Base-by-base conservation (phyloP, 1,284 basidiomycete genomes). In the Anthracocystis panici-leucophaei region DNA sequence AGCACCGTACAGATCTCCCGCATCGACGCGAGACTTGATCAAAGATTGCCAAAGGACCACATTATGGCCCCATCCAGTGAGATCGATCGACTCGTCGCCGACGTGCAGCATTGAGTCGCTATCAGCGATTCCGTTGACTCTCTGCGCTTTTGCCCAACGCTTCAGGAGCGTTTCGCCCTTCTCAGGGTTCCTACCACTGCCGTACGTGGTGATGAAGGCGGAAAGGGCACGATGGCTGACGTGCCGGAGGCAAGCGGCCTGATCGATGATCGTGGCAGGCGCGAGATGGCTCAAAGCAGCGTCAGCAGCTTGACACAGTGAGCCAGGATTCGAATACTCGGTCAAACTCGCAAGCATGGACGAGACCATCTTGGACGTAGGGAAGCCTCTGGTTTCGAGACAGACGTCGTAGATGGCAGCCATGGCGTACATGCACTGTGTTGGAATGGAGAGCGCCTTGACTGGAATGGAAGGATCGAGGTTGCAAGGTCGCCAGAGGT, bases 381-480 rank as follows among this genome's bases (percentile, higher is more conserved):
- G 65, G 10, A 20, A 31, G 6, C 44, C 29, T 2, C 45, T 38
- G 8, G 16, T 56, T 23, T 64, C 41, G 29, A 70, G 20, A 27
- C 59, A 63, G 14, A 48, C 54, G 25, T 77, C 75, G 48, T 62
- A 77, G 57, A 77, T 62, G 38, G 57, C 55, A 7, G 70, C 49
- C 45, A 77, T 73, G 40, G 75, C 75, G 31, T 69, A 69, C 48
- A 69, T 55, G 59, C 75, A 73, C 46, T 77, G 75, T 8, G 48
- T 25, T 4, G 64, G 61, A 40, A 77, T 64, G 10, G 70, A 49
- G 0, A 77, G 56, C 18, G 62, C 42, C 23, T 65, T 66, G 23
- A 63, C 62, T 9, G 57, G 50, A 21, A 74, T 64, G 52, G 58
- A 27, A 2, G 65, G 55, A 23, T 67, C 57, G 0, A 76, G 62